Conservation (phyloP, 441 rosid species). For the Croton setiger region DNA sequence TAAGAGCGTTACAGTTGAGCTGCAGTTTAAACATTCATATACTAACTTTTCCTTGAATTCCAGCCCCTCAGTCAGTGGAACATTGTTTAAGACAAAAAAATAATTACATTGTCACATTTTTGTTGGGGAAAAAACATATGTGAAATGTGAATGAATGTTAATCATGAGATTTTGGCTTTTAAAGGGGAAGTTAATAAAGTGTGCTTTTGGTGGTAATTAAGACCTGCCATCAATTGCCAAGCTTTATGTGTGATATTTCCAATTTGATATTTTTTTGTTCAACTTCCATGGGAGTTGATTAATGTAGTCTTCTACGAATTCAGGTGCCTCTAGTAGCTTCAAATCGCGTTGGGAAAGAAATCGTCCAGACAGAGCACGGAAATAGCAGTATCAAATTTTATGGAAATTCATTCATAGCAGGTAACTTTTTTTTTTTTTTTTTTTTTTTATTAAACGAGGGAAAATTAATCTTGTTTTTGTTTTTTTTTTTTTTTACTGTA, state of each 20-base stretch:
- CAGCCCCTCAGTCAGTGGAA: background rate
- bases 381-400: constrained; percentile 72
- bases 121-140: background rate
- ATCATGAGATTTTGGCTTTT: background rate
- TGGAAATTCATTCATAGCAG: constrained; percentile 84
- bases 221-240: background rate
- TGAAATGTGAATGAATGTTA: background rate
- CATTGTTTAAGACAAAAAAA: no score
- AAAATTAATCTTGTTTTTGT: background rate
- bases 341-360: constrained; percentile 78
- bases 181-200: background rate
- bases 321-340: constrained; percentile 87
- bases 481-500: background rate
- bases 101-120: background rate
- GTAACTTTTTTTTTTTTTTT: constrained; percentile 25
- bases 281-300: constrained; percentile 1
- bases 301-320: constrained; percentile 15
- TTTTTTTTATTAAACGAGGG: no score
- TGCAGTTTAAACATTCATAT: background rate
- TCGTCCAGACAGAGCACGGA: constrained; percentile 76
- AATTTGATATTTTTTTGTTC: background rate
- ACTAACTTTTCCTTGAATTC: background rate
- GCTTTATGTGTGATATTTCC: background rate
- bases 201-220: constrained; percentile 1
- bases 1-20: background rate